Conservation (phyloP, 176 grass and related monocot genomes). For the Poa annua region DNA sequence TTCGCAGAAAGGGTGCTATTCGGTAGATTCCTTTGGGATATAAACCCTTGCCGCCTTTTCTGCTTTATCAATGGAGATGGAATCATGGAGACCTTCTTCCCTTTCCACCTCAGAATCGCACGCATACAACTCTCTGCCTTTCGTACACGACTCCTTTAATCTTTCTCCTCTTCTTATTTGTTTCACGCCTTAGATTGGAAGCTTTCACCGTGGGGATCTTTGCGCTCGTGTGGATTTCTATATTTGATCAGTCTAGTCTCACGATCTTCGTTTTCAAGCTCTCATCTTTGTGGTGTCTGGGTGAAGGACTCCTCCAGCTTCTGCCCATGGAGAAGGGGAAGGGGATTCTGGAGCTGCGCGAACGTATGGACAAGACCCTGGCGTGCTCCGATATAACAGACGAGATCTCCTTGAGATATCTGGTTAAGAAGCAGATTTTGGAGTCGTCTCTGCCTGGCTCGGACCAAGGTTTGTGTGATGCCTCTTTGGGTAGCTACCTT, state of each 20-base stretch:
- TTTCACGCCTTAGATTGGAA: not conserved
- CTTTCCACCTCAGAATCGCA: not conserved
- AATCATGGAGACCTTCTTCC: not conserved
- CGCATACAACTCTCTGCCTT: not conserved
- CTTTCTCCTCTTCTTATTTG: not conserved
- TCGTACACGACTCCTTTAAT: not conserved
- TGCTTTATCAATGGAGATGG: conserved; percentile 19
- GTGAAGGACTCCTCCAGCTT: not conserved
- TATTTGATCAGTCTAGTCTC: not conserved
- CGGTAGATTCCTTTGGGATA: not conserved
- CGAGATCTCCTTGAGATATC: conserved; percentile 55
- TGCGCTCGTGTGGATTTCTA: not conserved
- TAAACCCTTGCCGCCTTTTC: not conserved
- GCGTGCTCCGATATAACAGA: conserved; percentile 42
- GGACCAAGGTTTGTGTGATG: conserved; percentile 27
- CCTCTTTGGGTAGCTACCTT: conserved; percentile 1
- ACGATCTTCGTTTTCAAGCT: not conserved
- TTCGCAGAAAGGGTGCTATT: too few relatives aligned
- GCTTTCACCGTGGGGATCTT: not conserved
- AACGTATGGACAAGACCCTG: conserved; percentile 29
- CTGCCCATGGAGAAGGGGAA: conserved; percentile 71
- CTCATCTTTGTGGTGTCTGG: not conserved
- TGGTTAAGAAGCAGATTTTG: conserved; percentile 72
- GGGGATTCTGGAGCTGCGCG: conserved; percentile 62
- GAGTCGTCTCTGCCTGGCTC: conserved; percentile 33